Percentiles rank a stretch among this genome's conserved stretches.
These are phyloP conservation scores for Pseudopyricularia cyperi DNA, from an alignment of 2,329 filamentous ascomycete species.

Conservation along the genomic window DNA sequence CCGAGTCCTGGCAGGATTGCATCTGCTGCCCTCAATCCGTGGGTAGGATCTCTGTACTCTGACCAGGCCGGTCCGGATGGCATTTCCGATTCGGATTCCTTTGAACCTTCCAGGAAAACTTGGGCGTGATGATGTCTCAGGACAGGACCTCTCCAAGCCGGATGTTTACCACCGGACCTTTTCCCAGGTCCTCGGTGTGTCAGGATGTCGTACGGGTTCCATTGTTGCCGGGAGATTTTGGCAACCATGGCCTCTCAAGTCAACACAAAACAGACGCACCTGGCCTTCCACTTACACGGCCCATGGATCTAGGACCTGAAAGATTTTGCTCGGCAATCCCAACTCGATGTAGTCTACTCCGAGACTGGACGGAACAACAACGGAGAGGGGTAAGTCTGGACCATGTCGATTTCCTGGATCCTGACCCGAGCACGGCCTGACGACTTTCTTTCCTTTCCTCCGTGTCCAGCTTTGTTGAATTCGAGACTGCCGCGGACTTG, in stretches of 20 bases:
- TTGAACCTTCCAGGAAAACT: neutral
- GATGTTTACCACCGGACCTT: neutral
- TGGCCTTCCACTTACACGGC: slow-evolving; percentile 68
- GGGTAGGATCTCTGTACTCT: neutral
- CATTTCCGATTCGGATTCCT: neutral
- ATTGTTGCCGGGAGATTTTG: neutral
- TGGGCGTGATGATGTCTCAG: neutral
- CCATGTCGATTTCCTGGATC: neutral
- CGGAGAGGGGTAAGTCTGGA: slow-evolving; percentile 68
- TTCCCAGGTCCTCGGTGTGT: neutral
- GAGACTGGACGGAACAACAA: slow-evolving; percentile 88
- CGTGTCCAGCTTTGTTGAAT: slow-evolving; percentile 75
- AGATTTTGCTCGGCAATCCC: slow-evolving; percentile 96
- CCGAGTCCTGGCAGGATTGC: neutral
- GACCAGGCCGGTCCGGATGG: neutral
- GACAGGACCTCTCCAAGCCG: neutral
- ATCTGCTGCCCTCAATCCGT: slow-evolving; percentile 4
- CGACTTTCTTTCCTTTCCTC: slow-evolving; percentile 1
- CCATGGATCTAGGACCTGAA: slow-evolving; percentile 89
- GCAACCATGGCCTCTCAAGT: neutral
- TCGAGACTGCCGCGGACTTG: slow-evolving; percentile 82
- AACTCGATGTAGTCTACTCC: slow-evolving; percentile 94
- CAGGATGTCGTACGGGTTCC: neutral
- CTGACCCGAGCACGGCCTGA: slow-evolving; percentile 4
- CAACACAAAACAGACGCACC: slow-evolving; percentile 17